Evolutionary conservation across 2,329 filamentous ascomycete species (phyloP), one percentile per base, ranked within the genome.

Genomic region (Claviceps digitariae): DNA sequence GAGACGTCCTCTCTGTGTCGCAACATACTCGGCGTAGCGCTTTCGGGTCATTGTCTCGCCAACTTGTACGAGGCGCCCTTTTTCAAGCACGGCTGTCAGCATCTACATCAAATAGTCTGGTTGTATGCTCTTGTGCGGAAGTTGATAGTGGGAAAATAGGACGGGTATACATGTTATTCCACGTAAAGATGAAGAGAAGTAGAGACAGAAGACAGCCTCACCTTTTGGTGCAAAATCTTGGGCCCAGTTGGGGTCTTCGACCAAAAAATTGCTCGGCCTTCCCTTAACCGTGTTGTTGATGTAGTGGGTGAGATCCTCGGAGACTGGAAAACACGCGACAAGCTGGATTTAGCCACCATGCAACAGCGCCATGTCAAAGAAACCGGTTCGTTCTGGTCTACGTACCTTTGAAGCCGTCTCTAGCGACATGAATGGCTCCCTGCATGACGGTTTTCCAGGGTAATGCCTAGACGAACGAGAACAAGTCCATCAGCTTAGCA

Each of bases 201-300:
- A 36, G 17, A 23, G 20, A 34, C 12, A 23, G 6, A n/a, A 25
- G 6, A 25, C 10, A 13, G 21, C 49, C 57, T 20, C 54, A 72
- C 74, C 91, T 56, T 90, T 82, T 0, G 89, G 89, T 2, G 89
- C 90, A 70, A 96, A 96, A 64, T 96, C 91, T 48, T 86, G 67
- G 0, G 90, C 88, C 85, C 89, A 97, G 3, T 81, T 79, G 0
- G 85, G 82, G 54, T 96, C 82, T 3, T 86, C 74, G 0, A 82
- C 72, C 0, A 96, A 70, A 61, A 95, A 95, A 59, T 88, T 72
- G 8, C 21, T 48, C 3, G 56, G 38, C 13, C 50, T 46, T 4
- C 55, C 53, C 7, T 58, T 51, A 27, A 71, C 61, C 9, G 76
- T 78, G 3, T 65, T 72, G 0, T 73, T 64, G 78, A 95, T 91